Evolutionary conservation across 2,329 filamentous ascomycete species (phyloP).

Genomic region (Fusarium acutatum): DNA sequence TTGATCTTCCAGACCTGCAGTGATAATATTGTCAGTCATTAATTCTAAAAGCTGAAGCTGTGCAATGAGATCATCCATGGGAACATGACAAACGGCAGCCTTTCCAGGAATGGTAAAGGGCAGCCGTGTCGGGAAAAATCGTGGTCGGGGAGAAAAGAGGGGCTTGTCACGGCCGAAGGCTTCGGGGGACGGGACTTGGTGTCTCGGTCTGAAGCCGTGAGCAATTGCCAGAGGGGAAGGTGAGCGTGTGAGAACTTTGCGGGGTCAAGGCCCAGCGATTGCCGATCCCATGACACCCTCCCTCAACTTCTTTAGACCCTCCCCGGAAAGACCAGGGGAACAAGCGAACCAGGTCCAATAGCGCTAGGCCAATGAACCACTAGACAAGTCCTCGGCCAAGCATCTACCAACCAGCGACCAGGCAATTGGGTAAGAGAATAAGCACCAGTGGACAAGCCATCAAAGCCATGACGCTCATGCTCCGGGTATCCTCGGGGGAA

Average conservation of each 20-base stretch:
- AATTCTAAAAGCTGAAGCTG: neutral
- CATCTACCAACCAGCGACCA: slow-evolving; percentile 41
- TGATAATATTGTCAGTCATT: slow-evolving; percentile 40
- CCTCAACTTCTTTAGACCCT: neutral
- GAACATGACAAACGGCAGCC: slow-evolving; percentile 3
- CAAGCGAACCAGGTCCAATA: slow-evolving; percentile 27
- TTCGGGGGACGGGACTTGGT: slow-evolving; percentile 23
- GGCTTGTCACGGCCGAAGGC: slow-evolving; percentile 28
- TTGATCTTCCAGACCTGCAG: slow-evolving; percentile 98
- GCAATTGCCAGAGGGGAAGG: slow-evolving; percentile 22
- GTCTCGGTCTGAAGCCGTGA: slow-evolving; percentile 35
- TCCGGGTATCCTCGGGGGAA: slow-evolving; percentile 42
- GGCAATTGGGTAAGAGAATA: slow-evolving; percentile 44
- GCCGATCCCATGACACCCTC: slow-evolving; percentile 41
- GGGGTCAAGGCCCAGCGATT: slow-evolving; percentile 36
- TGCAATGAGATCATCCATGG: slow-evolving; percentile 6
- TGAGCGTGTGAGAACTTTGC: slow-evolving; percentile 29
- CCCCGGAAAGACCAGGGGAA: slow-evolving; percentile 33
- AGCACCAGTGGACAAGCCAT: slow-evolving; percentile 39
- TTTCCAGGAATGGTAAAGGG: slow-evolving; percentile 18
- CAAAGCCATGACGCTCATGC: slow-evolving; percentile 33
- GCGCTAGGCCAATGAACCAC: slow-evolving; percentile 22
- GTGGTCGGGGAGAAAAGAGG: slow-evolving; percentile 35
- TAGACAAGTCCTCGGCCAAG: slow-evolving; percentile 29
- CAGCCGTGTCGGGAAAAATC: slow-evolving; percentile 37